Evolutionary conservation across 2,329 filamentous ascomycete species (phyloP).

Genomic region (Stagonosporopsis cucurbitacearum): DNA sequence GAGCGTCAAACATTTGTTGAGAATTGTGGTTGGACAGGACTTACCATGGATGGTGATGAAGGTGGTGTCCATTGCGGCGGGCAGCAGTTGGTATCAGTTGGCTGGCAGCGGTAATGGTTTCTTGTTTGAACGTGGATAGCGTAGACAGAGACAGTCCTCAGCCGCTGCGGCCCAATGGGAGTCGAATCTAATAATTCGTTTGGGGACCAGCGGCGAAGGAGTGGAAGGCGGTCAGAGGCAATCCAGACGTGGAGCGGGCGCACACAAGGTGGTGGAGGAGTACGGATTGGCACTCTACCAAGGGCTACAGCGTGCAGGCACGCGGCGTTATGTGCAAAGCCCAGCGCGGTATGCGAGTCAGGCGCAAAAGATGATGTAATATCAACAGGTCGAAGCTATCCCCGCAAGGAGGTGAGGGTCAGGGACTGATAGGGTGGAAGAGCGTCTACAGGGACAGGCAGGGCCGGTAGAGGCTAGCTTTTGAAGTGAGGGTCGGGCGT

Average conservation of each 20-base stretch:
- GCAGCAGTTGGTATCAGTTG: background rate
- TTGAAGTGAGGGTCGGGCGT: background rate
- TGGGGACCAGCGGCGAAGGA: constrained; percentile 37
- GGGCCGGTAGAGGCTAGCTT: background rate
- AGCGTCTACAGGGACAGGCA: constrained; percentile 8
- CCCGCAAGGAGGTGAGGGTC: constrained; percentile 1
- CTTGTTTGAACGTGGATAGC: background rate
- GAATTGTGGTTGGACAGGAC: constrained; percentile 48
- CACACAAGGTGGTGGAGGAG: constrained; percentile 27
- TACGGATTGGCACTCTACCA: constrained; percentile 22
- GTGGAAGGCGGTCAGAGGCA: constrained; percentile 13
- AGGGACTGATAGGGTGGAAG: constrained; percentile 4
- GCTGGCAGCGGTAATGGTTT: background rate
- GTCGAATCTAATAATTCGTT: constrained; percentile 50
- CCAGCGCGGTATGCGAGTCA: constrained; percentile 14
- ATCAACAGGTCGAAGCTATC: constrained; percentile 2
- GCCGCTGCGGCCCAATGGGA: constrained; percentile 33
- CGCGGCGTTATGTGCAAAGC: constrained; percentile 12
- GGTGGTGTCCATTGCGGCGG: constrained; percentile 69
- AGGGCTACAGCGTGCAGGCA: constrained; percentile 20
- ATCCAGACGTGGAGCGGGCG: constrained; percentile 20
- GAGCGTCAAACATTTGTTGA: constrained; percentile 5
- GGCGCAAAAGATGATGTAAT: constrained; percentile 17
- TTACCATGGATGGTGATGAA: constrained; percentile 91
- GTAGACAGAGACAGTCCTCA: constrained; percentile 18